Conservation (phyloP, 2,329 filamentous ascomycete genomes). For the Fusarium anthophilum region DNA sequence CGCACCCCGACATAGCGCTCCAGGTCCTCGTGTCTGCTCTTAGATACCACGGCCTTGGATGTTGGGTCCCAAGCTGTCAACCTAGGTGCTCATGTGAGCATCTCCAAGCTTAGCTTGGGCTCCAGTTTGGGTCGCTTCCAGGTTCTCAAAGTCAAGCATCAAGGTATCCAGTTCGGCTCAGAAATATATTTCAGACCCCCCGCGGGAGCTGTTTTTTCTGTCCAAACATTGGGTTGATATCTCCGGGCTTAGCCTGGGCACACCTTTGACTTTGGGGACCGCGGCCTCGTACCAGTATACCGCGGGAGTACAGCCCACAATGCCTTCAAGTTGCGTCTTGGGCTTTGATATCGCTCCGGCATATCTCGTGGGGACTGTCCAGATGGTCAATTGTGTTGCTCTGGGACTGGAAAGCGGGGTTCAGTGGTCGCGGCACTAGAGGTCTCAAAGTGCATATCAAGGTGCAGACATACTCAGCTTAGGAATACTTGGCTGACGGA, state of each 20-base stretch:
- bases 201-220: neutral
- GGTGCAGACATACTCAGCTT: conserved; percentile 37
- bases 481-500: conserved; percentile 27
- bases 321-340: conserved; percentile 4
- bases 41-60: neutral
- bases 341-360: neutral
- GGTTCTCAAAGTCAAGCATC: neutral
- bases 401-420: conserved; percentile 22
- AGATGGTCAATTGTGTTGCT: conserved; percentile 19
- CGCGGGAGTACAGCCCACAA: neutral
- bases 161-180: neutral
- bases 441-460: conserved; percentile 20
- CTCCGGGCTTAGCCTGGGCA: conserved; percentile 14
- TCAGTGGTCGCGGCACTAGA: conserved; percentile 4
- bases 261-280: neutral
- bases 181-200: too few relatives aligned
- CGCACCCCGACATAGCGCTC: neutral
- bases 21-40: neutral
- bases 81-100: conserved; percentile 1
- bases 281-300: conserved; percentile 12
- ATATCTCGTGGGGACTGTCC: conserved; percentile 6
- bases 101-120: conserved; percentile 21
- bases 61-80: neutral
- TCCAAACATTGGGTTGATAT: neutral
- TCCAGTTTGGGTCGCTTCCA: conserved; percentile 5